These are phyloP conservation scores for Xylariaceae sp. DNA, from an alignment of 2,329 filamentous ascomycete species.

Conservation along the genomic window DNA sequence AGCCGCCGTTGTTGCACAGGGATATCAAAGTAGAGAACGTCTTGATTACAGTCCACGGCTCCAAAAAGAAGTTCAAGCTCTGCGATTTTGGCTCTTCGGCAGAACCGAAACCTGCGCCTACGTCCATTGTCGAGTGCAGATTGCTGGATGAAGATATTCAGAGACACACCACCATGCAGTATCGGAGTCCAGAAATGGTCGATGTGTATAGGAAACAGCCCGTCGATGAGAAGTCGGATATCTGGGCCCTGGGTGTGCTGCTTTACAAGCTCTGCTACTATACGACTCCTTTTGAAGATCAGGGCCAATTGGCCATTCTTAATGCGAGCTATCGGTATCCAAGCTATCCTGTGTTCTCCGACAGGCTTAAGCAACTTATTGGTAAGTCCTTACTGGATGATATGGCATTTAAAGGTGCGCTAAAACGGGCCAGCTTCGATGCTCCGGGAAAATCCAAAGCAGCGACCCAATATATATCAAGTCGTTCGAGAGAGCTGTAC, in stretches of 20 bases:
- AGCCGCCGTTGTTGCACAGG: constrained; percentile 85
- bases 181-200: constrained; percentile 97
- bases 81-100: constrained; percentile 97
- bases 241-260: constrained; percentile 93
- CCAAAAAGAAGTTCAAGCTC: constrained; percentile 80
- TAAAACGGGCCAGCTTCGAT: constrained; percentile 59
- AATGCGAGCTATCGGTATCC: constrained; percentile 95
- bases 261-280: constrained; percentile 99
- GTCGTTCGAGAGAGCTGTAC: constrained; percentile 80
- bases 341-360: constrained; percentile 82
- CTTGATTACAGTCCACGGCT: constrained; percentile 68
- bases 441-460: constrained; percentile 76
- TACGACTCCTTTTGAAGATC: constrained; percentile 96
- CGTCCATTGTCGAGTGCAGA: constrained; percentile 81
- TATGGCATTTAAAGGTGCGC: too few relatives aligned
- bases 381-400: too few relatives aligned
- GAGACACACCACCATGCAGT: constrained; percentile 94
- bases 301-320: constrained; percentile 93
- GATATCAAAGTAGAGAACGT: constrained; percentile 99
- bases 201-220: constrained; percentile 95
- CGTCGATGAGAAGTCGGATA: constrained; percentile 98
- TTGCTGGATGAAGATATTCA: constrained; percentile 96
- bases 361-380: constrained; percentile 83
- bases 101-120: constrained; percentile 76
- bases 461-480: constrained; percentile 89